Evolutionary conservation across 2,329 filamentous ascomycete species (phyloP).

Genomic region (Apiospora aurea): DNA sequence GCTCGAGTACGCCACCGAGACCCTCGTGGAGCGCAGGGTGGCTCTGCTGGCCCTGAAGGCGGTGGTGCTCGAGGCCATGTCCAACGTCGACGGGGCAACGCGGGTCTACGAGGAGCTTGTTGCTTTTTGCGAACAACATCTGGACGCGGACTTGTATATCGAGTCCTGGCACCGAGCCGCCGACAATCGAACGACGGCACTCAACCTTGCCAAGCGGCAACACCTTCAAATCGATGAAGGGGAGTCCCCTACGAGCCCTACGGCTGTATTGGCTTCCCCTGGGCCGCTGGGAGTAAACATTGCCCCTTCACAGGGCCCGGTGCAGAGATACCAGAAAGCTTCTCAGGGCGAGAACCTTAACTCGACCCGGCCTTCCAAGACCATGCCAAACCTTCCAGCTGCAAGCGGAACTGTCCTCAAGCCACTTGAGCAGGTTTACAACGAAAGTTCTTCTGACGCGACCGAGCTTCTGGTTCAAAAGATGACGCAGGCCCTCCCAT

Average conservation of each 20-base stretch:
- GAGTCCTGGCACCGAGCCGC: background rate
- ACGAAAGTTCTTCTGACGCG: too few species aligned
- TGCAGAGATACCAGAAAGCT: background rate
- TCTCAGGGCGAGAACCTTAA: background rate
- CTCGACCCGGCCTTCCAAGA: background rate
- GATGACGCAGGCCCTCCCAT: too few species aligned
- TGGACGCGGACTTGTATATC: background rate
- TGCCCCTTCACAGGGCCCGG: background rate
- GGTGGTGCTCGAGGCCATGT: background rate
- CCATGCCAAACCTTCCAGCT: background rate
- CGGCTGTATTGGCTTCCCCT: background rate
- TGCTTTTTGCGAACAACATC: background rate
- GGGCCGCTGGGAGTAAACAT: background rate
- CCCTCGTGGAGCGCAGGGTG: background rate
- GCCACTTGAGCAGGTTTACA: background rate
- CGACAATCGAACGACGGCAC: background rate
- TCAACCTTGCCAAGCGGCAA: background rate
- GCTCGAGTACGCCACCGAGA: background rate
- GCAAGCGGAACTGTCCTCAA: background rate
- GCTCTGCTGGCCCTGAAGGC: background rate
- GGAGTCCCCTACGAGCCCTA: background rate
- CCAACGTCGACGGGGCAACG: background rate
- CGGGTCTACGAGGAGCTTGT: background rate
- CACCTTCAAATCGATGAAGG: too few species aligned
- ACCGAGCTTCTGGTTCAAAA: too few species aligned